phyloP scores from a whole-genome alignment of 140 eudicot species.

The Flaveria floridana region DNA sequence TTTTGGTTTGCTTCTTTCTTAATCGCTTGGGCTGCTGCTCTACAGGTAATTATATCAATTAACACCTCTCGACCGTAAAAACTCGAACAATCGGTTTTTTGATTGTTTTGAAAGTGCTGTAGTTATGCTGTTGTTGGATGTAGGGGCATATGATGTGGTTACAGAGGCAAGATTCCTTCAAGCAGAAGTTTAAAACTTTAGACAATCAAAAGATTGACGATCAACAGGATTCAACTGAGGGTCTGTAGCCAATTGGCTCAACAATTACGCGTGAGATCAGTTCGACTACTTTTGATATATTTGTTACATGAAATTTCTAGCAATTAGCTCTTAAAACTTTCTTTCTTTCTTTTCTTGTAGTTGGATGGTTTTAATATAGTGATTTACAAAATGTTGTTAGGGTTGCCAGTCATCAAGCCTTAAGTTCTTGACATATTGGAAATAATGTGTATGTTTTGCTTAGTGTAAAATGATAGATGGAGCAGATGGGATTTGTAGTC shows the following conservation, averaged over 20 bases:
- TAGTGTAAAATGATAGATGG: background rate
- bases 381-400: conserved; percentile 14
- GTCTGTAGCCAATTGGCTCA: conserved; percentile 7
- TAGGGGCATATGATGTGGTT: conserved; percentile 98
- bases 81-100: background rate
- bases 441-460: conserved; percentile 1
- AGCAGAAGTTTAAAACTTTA: conserved; percentile 69
- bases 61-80: background rate
- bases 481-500: background rate
- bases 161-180: conserved; percentile 80
- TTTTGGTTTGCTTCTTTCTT: conserved; percentile 78
- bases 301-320: background rate
- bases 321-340: background rate
- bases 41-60: conserved; percentile 51
- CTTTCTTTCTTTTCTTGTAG: background rate
- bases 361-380: conserved; percentile 17
- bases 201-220: conserved; percentile 36
- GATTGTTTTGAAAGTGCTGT: background rate
- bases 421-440: conserved; percentile 4
- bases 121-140: background rate
- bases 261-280: background rate
- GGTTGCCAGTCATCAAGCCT: conserved; percentile 2
- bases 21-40: conserved; percentile 87
- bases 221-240: conserved; percentile 36
- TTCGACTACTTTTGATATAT: background rate